phyloP scores from a whole-genome alignment of 2,329 filamentous ascomycete genomes.

The Exophiala viscosa region DNA sequence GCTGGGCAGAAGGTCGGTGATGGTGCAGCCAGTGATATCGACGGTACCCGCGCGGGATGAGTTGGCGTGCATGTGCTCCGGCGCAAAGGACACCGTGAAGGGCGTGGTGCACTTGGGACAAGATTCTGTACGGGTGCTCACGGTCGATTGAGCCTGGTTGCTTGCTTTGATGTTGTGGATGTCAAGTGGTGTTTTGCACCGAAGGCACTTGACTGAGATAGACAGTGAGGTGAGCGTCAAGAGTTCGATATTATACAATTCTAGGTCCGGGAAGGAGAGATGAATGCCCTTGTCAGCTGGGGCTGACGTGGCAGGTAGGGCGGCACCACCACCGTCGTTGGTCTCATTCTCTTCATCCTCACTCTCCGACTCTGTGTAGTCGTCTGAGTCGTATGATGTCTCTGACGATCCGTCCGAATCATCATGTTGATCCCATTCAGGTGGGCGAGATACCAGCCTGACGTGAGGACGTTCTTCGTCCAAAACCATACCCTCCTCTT shows the following conservation, averaged over 20 bases:
- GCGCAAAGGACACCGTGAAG: slow-evolving; percentile 49
- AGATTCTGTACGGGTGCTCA: slow-evolving; percentile 35
- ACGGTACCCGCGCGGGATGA: slow-evolving; percentile 75
- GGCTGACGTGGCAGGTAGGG: slow-evolving; percentile 30
- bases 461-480: slow-evolving; percentile 59
- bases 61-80: slow-evolving; percentile 68
- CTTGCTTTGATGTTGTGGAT: slow-evolving; percentile 62
- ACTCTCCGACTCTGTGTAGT: slow-evolving; percentile 39
- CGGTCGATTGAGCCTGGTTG: slow-evolving; percentile 29
- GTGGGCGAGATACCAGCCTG: slow-evolving; percentile 68
- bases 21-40: slow-evolving; percentile 69
- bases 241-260: slow-evolving; percentile 73
- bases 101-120: slow-evolving; percentile 55
- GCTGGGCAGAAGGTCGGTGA: slow-evolving; percentile 73
- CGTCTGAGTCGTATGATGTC: slow-evolving; percentile 42
- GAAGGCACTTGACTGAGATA: slow-evolving; percentile 70
- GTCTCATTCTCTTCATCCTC: slow-evolving; percentile 38
- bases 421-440: slow-evolving; percentile 61
- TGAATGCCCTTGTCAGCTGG: slow-evolving; percentile 56
- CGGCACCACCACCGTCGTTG: slow-evolving; percentile 40
- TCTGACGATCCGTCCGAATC: slow-evolving; percentile 40
- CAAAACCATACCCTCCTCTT: slow-evolving; percentile 3
- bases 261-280: slow-evolving; percentile 72
- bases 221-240: slow-evolving; percentile 65
- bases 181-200: slow-evolving; percentile 72